Conservation (phyloP, 805 yeast genomes). For the Metschnikowia hibisci region DNA sequence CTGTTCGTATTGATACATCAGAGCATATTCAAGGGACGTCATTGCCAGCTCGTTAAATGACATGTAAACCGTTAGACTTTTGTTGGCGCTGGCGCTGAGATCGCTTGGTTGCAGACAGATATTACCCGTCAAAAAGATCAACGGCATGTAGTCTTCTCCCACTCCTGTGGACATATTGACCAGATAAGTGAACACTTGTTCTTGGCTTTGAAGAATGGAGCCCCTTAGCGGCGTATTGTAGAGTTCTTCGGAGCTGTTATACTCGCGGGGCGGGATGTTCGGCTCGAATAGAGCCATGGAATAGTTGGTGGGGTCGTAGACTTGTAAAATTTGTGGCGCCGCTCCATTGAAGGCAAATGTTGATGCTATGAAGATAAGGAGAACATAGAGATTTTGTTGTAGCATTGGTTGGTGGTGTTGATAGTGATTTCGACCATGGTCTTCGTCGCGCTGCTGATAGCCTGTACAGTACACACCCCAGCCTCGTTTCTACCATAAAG, state of each 20-base stretch:
- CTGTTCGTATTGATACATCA: slow-evolving; percentile 26
- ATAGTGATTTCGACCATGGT: too few species aligned
- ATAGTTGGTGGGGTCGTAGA: neutral
- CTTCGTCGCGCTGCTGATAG: slow-evolving; percentile 5
- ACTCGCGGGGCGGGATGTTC: too few species aligned
- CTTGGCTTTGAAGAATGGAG: slow-evolving; percentile 33
- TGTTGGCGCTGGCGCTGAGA: slow-evolving; percentile 16
- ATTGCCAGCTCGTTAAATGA: slow-evolving; percentile 38
- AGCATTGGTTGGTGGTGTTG: neutral
- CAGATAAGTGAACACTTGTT: slow-evolving; percentile 40
- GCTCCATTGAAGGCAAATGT: neutral
- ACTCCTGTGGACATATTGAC: slow-evolving; percentile 44
- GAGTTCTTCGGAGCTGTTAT: neutral
- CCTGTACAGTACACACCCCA: neutral
- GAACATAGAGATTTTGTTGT: neutral
- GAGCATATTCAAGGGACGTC: slow-evolving; percentile 23
- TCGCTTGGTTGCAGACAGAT: slow-evolving; percentile 39
- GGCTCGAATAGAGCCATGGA: neutral
- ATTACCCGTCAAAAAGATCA: slow-evolving; percentile 50
- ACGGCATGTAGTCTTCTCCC: slow-evolving; percentile 43
- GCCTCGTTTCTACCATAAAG: too few species aligned
- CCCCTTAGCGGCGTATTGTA: slow-evolving; percentile 28
- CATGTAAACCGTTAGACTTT: slow-evolving; percentile 34
- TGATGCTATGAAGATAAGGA: neutral
- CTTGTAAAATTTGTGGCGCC: neutral